Conservation (phyloP, 345 rosid species). For the Boechera retrofracta region DNA sequence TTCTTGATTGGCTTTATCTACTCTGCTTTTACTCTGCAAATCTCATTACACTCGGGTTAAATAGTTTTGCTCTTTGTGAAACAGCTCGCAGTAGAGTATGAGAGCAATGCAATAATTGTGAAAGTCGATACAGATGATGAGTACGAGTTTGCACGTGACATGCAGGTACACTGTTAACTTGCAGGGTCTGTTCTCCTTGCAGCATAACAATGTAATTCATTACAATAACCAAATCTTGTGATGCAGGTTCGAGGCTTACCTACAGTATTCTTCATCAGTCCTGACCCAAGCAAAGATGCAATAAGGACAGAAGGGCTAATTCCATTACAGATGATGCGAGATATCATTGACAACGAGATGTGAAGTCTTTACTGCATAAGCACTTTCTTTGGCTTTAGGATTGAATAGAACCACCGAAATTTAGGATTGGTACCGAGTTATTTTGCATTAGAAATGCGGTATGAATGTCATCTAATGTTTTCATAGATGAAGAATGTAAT, state of each 20-base stretch:
- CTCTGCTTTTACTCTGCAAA: not conserved
- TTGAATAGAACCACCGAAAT: constrained; percentile 18
- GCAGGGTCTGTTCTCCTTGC: not conserved
- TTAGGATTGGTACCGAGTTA: constrained; percentile 18
- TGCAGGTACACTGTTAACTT: constrained; percentile 65
- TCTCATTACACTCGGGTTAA: not conserved
- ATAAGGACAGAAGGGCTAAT: constrained; percentile 91
- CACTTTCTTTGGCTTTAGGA: constrained; percentile 31
- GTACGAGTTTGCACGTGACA: constrained; percentile 85
- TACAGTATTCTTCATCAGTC: constrained; percentile 80
- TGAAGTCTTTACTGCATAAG: constrained; percentile 42
- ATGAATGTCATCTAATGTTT: constrained; percentile 28
- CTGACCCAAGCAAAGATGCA: constrained; percentile 86
- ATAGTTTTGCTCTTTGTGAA: not conserved
- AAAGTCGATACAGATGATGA: constrained; percentile 94
- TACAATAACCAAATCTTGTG: constrained; percentile 1
- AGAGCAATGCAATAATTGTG: constrained; percentile 75
- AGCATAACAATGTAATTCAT: not conserved
- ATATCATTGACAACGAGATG: constrained; percentile 84
- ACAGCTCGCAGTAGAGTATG: constrained; percentile 93
- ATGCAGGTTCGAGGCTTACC: constrained; percentile 93
- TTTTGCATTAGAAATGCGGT: constrained; percentile 2
- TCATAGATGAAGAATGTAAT: constrained; percentile 21
- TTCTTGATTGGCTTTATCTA: not conserved
- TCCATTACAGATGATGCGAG: constrained; percentile 90